These are phyloP conservation scores for Calendula officinalis DNA, from an alignment of 129 eudicot genomes.

Conservation along the genomic window DNA sequence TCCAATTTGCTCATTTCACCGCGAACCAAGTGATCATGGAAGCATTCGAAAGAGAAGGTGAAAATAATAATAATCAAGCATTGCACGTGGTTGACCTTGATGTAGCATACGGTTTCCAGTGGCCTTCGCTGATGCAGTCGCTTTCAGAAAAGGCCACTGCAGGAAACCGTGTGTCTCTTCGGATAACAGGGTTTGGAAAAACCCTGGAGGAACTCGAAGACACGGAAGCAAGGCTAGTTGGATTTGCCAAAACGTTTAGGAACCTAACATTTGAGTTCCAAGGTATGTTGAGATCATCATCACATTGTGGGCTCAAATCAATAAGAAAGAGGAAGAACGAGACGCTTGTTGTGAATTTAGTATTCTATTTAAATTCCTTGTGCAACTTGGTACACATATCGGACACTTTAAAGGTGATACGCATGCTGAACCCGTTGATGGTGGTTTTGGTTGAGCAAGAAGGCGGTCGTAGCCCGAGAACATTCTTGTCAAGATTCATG, in stretches of 20 bases:
- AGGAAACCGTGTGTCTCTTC: conserved; percentile 38
- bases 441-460: conserved; percentile 58
- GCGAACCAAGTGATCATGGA: conserved; percentile 83
- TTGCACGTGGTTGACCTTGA: conserved; percentile 77
- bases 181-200: conserved; percentile 60
- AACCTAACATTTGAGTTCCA: conserved; percentile 54
- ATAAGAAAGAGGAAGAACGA: conserved; percentile 44
- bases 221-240: conserved; percentile 53
- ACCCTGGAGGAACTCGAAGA: conserved; percentile 53
- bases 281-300: conserved; percentile 33
- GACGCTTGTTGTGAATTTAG: conserved; percentile 52
- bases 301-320: conserved; percentile 26
- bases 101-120: conserved; percentile 68
- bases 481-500: conserved; percentile 57
- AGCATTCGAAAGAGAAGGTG: conserved; percentile 57
- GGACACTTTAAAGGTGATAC: conserved; percentile 39
- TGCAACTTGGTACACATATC: conserved; percentile 40
- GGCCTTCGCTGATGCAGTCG: conserved; percentile 93
- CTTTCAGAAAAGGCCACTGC: conserved; percentile 58
- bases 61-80: conserved; percentile 24
- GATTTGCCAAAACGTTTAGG: conserved; percentile 51
- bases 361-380: conserved; percentile 44
- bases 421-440: conserved; percentile 41
- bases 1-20: conserved; percentile 91
- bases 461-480: conserved; percentile 51